Conservation (phyloP, 768 basidiomycete species). For the Termitomyces sp. region DNA sequence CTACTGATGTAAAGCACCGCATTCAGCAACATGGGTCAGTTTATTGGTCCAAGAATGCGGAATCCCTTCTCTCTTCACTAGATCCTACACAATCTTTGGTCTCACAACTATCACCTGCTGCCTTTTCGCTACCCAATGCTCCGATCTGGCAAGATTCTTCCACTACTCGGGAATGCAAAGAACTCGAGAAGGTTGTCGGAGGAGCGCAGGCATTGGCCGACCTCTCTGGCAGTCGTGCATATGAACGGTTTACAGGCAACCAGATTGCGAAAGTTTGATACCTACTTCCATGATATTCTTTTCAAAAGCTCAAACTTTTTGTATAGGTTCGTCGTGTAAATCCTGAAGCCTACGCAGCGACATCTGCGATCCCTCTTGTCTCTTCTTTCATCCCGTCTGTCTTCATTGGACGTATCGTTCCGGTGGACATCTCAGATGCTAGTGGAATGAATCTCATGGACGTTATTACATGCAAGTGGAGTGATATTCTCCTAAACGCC, state of each 20-base stretch:
- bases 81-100: constrained; percentile 44
- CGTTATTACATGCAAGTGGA: constrained; percentile 69
- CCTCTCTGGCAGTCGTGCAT: constrained; percentile 76
- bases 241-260: constrained; percentile 83
- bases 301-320: not conserved
- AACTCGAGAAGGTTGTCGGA: constrained; percentile 61
- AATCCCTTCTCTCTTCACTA: constrained; percentile 44
- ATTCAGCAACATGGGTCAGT: constrained; percentile 81
- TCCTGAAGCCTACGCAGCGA: constrained; percentile 49
- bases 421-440: constrained; percentile 83
- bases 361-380: constrained; percentile 69
- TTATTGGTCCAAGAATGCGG: constrained; percentile 65
- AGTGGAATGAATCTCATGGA: constrained; percentile 91
- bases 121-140: constrained; percentile 61
- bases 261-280: constrained; percentile 66
- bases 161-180: constrained; percentile 66
- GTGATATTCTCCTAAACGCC: constrained; percentile 54
- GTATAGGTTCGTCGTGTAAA: constrained; percentile 50
- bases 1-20: not conserved
- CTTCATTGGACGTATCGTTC: constrained; percentile 72
- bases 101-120: constrained; percentile 53
- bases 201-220: constrained; percentile 69
- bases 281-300: not conserved
- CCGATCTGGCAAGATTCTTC: constrained; percentile 95
- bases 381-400: constrained; percentile 81